These are phyloP conservation scores for Ustilago cynodontis DNA, from an alignment of 1,284 basidiomycete genomes.

Conservation along the genomic window DNA sequence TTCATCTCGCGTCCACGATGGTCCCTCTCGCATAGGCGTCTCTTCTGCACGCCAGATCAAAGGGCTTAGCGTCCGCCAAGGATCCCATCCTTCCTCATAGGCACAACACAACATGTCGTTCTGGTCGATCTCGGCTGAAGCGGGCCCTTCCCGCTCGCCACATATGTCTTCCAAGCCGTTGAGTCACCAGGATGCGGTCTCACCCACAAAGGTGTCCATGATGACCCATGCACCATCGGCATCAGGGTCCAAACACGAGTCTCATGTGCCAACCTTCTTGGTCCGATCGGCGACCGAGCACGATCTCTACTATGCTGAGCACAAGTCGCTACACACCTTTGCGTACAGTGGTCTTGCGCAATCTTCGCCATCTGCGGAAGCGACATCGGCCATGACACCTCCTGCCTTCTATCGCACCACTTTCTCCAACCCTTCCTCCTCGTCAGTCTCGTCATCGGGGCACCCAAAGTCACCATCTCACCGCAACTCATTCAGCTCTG, in stretches of 20 bases:
- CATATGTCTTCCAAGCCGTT: conserved; percentile 20
- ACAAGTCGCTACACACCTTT: conserved; percentile 39
- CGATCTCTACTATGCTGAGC: conserved; percentile 39
- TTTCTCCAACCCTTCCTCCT: conserved; percentile 52
- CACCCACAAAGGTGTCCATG: conserved; percentile 20
- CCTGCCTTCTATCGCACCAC: conserved; percentile 37
- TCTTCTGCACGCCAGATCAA: background rate
- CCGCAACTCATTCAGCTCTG: conserved; percentile 54
- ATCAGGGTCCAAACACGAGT: conserved; percentile 29
- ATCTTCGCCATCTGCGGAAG: conserved; percentile 23
- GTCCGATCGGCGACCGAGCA: conserved; percentile 47
- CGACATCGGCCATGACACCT: conserved; percentile 28
- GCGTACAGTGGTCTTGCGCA: conserved; percentile 27
- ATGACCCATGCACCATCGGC: background rate
- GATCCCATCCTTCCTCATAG: background rate
- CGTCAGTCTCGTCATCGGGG: conserved; percentile 44
- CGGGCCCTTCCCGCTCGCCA: conserved; percentile 39
- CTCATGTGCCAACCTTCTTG: conserved; percentile 40
- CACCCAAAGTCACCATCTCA: conserved; percentile 37
- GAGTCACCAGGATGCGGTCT: conserved; percentile 8
- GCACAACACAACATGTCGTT: conserved; percentile 25
- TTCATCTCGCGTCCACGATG: conserved; percentile 9
- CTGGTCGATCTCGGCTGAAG: conserved; percentile 33
- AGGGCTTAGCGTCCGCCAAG: background rate
- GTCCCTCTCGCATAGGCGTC: background rate